A percentile compares a stretch with the other conserved stretches of the same genome.
Evolutionary conservation across 371 early-diverging fungal species (phyloP).

Genomic region (Umbelopsis sp.): DNA sequence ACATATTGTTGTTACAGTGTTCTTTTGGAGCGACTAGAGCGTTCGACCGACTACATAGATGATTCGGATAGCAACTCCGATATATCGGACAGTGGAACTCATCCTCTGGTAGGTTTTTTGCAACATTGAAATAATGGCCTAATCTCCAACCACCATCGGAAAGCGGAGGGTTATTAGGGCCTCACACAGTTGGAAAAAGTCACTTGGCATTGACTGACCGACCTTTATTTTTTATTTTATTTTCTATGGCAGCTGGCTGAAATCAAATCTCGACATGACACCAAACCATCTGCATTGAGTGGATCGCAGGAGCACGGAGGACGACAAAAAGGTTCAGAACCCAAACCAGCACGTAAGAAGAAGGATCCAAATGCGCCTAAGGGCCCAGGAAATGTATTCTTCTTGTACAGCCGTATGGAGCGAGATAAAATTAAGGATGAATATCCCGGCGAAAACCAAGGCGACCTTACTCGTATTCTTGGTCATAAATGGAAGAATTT

Average conservation of each 20-base stretch:
- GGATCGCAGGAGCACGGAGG: constrained; percentile 7
- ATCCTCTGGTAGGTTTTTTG: background rate
- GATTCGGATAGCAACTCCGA: constrained; percentile 23
- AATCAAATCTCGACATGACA: constrained; percentile 6
- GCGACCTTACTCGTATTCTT: constrained; percentile 46
- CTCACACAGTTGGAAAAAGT: background rate
- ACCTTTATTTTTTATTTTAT: background rate
- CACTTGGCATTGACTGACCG: no score
- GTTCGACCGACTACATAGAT: constrained; percentile 19
- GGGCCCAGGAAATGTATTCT: constrained; percentile 65
- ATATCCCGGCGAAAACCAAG: constrained; percentile 45
- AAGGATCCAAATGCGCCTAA: constrained; percentile 68
- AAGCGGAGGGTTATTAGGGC: no score
- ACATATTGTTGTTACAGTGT: constrained; percentile 20
- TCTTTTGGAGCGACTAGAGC: constrained; percentile 33
- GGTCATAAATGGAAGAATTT: constrained; percentile 52
- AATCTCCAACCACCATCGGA: background rate
- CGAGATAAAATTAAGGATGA: constrained; percentile 58
- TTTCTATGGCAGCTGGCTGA: background rate
- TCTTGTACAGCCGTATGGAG: constrained; percentile 59
- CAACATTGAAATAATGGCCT: background rate
- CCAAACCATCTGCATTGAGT: background rate
- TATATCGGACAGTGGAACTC: constrained; percentile 15
- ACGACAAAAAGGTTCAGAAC: constrained; percentile 1
- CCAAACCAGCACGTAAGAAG: constrained; percentile 34